These are phyloP conservation scores for Parathielavia appendiculata DNA, from an alignment of 495 filamentous ascomycete species.

Conservation along the genomic window DNA sequence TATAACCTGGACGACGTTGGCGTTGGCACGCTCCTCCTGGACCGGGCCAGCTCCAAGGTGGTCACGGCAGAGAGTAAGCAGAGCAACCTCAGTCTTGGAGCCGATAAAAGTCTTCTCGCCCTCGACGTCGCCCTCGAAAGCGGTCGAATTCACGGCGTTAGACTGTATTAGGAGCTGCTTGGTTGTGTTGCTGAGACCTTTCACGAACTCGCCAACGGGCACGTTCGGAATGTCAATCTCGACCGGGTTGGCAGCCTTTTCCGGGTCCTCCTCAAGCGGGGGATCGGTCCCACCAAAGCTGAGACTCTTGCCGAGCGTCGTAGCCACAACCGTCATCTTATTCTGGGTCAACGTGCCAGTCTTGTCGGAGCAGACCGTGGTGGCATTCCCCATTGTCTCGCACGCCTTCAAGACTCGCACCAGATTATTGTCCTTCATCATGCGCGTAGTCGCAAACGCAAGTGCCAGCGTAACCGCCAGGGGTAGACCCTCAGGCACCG, in stretches of 20 bases:
- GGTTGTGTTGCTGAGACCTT: slow-evolving; percentile 49
- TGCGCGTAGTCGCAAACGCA: slow-evolving; percentile 91
- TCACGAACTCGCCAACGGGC: slow-evolving; percentile 29
- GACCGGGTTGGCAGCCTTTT: slow-evolving; percentile 21
- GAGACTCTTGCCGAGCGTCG: slow-evolving; percentile 61
- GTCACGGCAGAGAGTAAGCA: slow-evolving; percentile 68
- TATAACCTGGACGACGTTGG: slow-evolving; percentile 64
- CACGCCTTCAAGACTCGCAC: slow-evolving; percentile 87
- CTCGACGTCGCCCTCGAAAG: slow-evolving; percentile 79
- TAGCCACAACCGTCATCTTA: slow-evolving; percentile 83
- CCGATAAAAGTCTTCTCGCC: slow-evolving; percentile 71
- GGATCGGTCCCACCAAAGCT: slow-evolving; percentile 54
- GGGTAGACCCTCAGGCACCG: slow-evolving; percentile 91
- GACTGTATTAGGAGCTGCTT: slow-evolving; percentile 66
- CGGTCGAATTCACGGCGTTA: slow-evolving; percentile 80
- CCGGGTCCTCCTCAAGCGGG: slow-evolving; percentile 25
- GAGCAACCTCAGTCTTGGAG: slow-evolving; percentile 84
- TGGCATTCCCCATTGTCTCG: slow-evolving; percentile 97
- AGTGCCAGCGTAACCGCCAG: slow-evolving; percentile 89
- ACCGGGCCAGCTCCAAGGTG: slow-evolving; percentile 67
- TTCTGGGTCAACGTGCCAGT: slow-evolving; percentile 94
- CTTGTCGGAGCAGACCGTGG: slow-evolving; percentile 94
- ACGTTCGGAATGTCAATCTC: slow-evolving; percentile 37
- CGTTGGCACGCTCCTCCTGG: slow-evolving; percentile 64
- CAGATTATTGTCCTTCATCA: slow-evolving; percentile 93